A percentile compares a stretch with the other conserved stretches of the same genome.
phyloP scores from a whole-genome alignment of 257 asterid genomes.

The Cynanchum wilfordii region DNA sequence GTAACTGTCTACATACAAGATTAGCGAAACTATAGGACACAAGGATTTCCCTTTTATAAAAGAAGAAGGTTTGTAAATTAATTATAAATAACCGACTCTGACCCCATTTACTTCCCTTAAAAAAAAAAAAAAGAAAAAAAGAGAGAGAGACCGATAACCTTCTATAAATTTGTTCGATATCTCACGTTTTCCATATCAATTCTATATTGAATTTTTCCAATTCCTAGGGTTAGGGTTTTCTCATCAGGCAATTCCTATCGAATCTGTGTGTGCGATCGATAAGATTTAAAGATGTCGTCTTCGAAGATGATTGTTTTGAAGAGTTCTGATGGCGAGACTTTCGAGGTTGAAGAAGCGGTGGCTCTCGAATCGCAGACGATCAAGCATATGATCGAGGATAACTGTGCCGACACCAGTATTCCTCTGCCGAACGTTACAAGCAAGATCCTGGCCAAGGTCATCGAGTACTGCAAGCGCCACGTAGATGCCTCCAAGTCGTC shows the following conservation, averaged over 20 bases:
- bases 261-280: background rate
- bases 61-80: too few species aligned
- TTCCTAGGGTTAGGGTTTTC: conserved; percentile 15
- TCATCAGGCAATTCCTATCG: background rate
- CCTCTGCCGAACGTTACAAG: conserved; percentile 55
- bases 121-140: too few species aligned
- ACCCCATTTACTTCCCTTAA: too few species aligned
- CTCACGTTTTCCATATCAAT: too few species aligned
- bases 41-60: too few species aligned
- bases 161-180: conserved; percentile 3
- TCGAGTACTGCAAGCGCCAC: conserved; percentile 57
- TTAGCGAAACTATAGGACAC: too few species aligned
- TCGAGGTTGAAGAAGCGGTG: conserved; percentile 45
- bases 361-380: conserved; percentile 51
- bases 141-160: too few species aligned
- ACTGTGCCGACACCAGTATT: conserved; percentile 39
- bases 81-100: too few species aligned
- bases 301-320: conserved; percentile 35
- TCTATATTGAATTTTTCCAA: too few species aligned
- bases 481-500: conserved; percentile 35
- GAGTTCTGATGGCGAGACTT: conserved; percentile 55
- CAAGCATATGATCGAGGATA: conserved; percentile 48
- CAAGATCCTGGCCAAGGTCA: conserved; percentile 53
- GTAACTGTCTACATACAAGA: too few species aligned
- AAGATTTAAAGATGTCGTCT: conserved; percentile 16